Evolutionary conservation across 2,329 filamentous ascomycete genomes (phyloP), one percentile per base, ranked within the genome.

Genomic region (Phoma sp.): DNA sequence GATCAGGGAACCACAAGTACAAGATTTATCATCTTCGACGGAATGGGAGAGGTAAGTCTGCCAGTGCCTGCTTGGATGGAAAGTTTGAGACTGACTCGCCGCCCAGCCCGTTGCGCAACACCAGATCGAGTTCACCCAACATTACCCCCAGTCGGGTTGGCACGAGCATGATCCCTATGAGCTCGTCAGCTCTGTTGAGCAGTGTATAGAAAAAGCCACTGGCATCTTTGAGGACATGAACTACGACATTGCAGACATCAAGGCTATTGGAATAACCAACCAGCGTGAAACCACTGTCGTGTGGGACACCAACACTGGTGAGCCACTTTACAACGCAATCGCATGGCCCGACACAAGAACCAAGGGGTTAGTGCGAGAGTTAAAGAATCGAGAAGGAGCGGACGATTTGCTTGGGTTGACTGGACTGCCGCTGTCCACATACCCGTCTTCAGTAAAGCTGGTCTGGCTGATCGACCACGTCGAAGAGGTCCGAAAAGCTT

Each of bases 1-100:
- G 92, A 96, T 72, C 91, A 96, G 70, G 92, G 92, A 55, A 96
- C 92, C 12, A 96, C 92, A 29, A 94, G 90, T 55, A 91, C 92
- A 31, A 85, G 92, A 33, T 96, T 96, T 77, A 84, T 96, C 65
- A 93, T 97, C 71, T 96, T 96, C 78, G 88, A 96, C 76, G 86
- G 86, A 61, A 79, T 84, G 37, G 92, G 92, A 51, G 86, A 57
- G 33, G 54, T 57, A 33, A 48, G 48, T 43, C 17, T 10, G 17
- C 21, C 10, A 3, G 36, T 31, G 38, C 33, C 40, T 44, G 15
- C 38, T 27, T 33, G 19, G 33, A 22, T 17, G 21, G 43, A 22
- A 22, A 25, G 19, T 21, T 32, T 7, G 17, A 3, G 10, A 44
- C 54, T 57, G 39, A 57, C 46, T 43, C 44, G 32, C 38, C 21